phyloP scores from a whole-genome alignment of 306 rosid genomes.

The Rosa chinensis region DNA sequence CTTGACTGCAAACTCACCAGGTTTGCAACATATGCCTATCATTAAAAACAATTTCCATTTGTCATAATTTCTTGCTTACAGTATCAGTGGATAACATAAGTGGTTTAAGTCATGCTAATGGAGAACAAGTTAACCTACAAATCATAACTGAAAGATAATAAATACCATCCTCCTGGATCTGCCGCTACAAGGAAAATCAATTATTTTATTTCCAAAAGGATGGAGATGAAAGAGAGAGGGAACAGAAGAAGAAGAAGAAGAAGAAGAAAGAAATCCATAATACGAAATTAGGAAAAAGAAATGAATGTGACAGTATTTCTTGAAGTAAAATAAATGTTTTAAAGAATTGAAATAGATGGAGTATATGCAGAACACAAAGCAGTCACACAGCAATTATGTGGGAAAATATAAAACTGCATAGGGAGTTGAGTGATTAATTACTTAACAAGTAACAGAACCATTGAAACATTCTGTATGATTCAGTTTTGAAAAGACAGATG shows the following conservation, averaged over 20 bases:
- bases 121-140: background rate
- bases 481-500: constrained; percentile 4
- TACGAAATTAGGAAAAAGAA: background rate
- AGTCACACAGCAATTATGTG: background rate
- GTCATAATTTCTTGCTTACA: background rate
- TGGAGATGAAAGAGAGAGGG: background rate
- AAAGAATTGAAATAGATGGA: background rate
- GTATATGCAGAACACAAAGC: background rate
- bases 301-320: background rate
- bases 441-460: background rate
- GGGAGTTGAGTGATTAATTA: background rate
- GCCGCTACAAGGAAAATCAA: background rate
- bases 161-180: background rate
- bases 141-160: background rate
- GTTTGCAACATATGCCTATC: background rate
- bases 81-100: background rate
- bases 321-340: background rate
- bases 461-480: background rate
- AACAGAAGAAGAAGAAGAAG: background rate
- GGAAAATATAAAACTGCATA: background rate
- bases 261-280: background rate
- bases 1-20: background rate
- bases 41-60: background rate
- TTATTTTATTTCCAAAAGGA: background rate
- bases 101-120: background rate